These are phyloP conservation scores for Claviceps sp. DNA, from an alignment of 2,329 filamentous ascomycete genomes.

Conservation along the genomic window DNA sequence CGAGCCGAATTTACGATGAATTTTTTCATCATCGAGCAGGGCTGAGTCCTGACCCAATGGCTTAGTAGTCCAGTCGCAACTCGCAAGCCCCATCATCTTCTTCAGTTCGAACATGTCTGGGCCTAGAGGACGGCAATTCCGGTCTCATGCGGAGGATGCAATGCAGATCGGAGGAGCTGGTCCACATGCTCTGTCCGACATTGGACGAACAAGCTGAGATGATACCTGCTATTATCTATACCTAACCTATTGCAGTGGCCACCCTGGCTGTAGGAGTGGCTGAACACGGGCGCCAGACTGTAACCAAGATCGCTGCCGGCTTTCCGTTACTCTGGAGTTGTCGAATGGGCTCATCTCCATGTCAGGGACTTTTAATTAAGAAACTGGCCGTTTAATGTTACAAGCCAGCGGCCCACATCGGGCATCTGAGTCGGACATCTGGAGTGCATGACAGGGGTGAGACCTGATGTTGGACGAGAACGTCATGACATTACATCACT, in stretches of 20 bases:
- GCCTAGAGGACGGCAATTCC: not conserved
- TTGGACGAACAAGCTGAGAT: not conserved
- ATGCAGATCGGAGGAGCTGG: slow-evolving; percentile 1
- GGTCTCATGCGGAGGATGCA: not conserved
- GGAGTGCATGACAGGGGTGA: slow-evolving; percentile 1
- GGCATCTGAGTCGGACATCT: not conserved
- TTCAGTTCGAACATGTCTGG: not conserved
- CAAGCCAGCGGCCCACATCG: not conserved
- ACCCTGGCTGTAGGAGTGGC: not conserved
- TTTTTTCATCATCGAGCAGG: not conserved
- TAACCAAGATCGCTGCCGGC: not conserved
- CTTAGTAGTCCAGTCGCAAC: not conserved
- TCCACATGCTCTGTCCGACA: not conserved
- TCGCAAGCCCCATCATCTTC: not conserved
- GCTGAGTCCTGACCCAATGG: not conserved
- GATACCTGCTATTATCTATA: not conserved
- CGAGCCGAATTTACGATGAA: not conserved
- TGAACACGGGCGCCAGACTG: not conserved
- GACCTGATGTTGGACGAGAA: not conserved
- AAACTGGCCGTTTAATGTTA: not conserved
- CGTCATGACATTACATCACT: not conserved
- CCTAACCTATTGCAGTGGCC: not conserved
- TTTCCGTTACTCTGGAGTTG: not conserved
- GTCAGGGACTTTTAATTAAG: not conserved
- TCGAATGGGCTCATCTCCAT: not conserved